A percentile compares a stretch with the other conserved stretches of the same genome.
These are phyloP conservation scores for Trichoderma gamsii DNA, from an alignment of 495 filamentous ascomycete species.

Conservation along the genomic window DNA sequence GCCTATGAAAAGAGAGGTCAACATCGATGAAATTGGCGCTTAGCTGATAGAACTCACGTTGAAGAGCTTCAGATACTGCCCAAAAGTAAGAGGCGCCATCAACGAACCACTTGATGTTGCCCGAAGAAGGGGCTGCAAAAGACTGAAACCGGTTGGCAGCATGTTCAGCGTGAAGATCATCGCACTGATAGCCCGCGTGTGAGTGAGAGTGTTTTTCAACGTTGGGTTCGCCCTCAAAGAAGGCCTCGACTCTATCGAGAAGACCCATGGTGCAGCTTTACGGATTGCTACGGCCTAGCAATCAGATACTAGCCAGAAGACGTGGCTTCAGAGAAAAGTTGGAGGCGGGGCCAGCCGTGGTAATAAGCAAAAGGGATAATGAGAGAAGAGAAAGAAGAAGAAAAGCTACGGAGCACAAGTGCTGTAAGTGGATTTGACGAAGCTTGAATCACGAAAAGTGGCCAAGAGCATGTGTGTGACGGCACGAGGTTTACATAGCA, in stretches of 20 bases:
- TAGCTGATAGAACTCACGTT: slow-evolving; percentile 30
- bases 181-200: slow-evolving; percentile 29
- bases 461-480: background rate
- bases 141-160: slow-evolving; percentile 68
- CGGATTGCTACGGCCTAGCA: background rate
- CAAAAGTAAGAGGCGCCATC: slow-evolving; percentile 90
- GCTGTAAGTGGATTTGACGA: background rate
- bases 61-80: slow-evolving; percentile 78
- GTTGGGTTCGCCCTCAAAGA: slow-evolving; percentile 28
- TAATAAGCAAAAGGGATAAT: background rate
- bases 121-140: slow-evolving; percentile 81
- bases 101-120: slow-evolving; percentile 92
- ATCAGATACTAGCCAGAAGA: background rate
- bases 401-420: background rate
- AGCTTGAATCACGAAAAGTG: background rate
- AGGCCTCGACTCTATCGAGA: slow-evolving; percentile 30
- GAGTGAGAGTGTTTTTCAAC: slow-evolving; percentile 37
- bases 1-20: slow-evolving; percentile 33
- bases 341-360: background rate
- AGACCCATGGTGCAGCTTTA: slow-evolving; percentile 27
- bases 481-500: background rate
- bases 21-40: too few species aligned
- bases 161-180: slow-evolving; percentile 28
- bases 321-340: background rate
- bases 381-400: background rate